Evolutionary conservation across 768 basidiomycete species (phyloP), one percentile per base, ranked within the genome.

Genomic region (Rhodotorula toruloides): DNA sequence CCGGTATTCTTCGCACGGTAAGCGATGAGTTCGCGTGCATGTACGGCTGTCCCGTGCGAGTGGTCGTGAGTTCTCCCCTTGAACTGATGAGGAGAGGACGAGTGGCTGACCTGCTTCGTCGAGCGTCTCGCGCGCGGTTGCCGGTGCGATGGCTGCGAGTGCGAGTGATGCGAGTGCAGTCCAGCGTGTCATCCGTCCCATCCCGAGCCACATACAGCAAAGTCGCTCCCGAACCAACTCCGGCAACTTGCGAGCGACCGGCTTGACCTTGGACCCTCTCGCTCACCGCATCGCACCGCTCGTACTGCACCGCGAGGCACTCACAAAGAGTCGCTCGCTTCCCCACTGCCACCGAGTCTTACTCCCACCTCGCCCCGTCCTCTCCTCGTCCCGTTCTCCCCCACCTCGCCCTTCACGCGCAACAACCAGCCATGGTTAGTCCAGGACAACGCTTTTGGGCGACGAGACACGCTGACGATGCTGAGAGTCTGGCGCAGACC

Each of bases 21-120:
- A 1, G 49, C 53, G 59, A 72, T 68, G 34, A 72, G 63, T 34
- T 72, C 70, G 40, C 70, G 58, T 1, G 63, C 61, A 58, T 68
- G 70, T 12, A 72, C 66, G 13, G 65, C 70, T 71, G 70, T 11
- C 34, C 10, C 5, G 37, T 1, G 44, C 34, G 16, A 34, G 60
- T 25, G 8, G 25, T 25, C 37, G 44, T 16, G 10, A 8, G 32
- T 10, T 7, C 34, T 22, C 7, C n/a, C 17, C 42, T 5, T 42
- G 21, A 22, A 10, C 25, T 32, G 61, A 50, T 34, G 49, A 34
- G 49, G 27, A 27, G 49, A 9, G 42, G 46, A 2, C 13, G 27
- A 40, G 19, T 9, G 39, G 54, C 65, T 39, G 14, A 67, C 70
- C 65, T 36, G 70, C 65, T 58, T 71, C 65, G 22, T 71, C 65